Base-by-base conservation (phyloP, 2,329 filamentous ascomycete genomes). In the Phialophora macrospora region DNA sequence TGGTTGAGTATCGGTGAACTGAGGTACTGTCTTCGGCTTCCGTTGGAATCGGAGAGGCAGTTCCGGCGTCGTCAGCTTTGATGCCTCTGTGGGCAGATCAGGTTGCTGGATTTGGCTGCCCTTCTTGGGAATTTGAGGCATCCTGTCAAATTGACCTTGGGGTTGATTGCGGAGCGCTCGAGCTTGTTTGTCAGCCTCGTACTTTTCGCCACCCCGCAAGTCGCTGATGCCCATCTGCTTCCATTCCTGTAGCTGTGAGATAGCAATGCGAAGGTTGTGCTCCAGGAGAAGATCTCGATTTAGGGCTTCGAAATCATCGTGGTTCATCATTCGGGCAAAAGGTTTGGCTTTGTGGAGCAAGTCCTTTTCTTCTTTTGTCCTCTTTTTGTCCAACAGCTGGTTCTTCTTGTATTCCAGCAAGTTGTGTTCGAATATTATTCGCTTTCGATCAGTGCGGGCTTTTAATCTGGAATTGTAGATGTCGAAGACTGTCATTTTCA, bases 401-500 rank as follows among this genome's bases (percentile, higher is more conserved):
- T 97, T 97, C 77, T 97, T 96, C 68, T 93, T 85, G 74, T 99
- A 99, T 63, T 99, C 94, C 3, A 99, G 83, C 30, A 99, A 83
- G 66, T 91, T 91, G 78, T 99, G 95, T 75, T 98, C 93, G 73
- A 99, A 98, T 5, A 99, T 90, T 58, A 98, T 90, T 80, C 95
- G 96, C 79, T 99, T 99, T 54, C 95, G 86, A 74, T 98, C 94
- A 6, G 94, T 94, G 71, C 95, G 88, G 64, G 93, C 90, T 2
- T 93, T 97, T 20, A 99, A 81, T 4, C 93, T 88, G 64, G 90
- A 90, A 75, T 99, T 99, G 82, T 99, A 99, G 58, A 99, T 96
- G 71, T 97, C 93, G 88, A 99, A 97, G 22, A 99, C 93, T 0
- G 93, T 97, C 80, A 98, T 88, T 83, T 99, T 99, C 54, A 99